Base-by-base conservation (phyloP, 371 early-diverging fungal genomes). In the Massospora cicadina region DNA sequence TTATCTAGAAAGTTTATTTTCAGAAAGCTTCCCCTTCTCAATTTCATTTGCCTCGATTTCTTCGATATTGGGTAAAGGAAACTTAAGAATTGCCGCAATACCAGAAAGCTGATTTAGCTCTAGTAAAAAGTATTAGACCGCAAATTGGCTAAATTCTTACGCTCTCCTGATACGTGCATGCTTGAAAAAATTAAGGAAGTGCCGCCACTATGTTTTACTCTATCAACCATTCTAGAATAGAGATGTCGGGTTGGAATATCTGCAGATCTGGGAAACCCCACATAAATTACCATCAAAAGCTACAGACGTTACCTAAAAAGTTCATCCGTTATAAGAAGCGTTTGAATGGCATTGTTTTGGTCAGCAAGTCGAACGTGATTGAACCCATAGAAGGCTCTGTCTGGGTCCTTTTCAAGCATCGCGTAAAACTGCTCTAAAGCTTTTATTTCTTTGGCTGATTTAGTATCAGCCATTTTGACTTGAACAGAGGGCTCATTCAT, bases 141-240 rank as follows among this genome's bases (percentile, higher is more conserved):
- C 13, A n/a, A 24, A 10, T 29, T 24, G n/a, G 10, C 1, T 0
- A 1, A 33, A 59, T 0, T 72, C 83, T 77, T 79, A 84, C 86
- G 93, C 77, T 95, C 98, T 43, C 95, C 96, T 0, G 93, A 88
- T 0, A 88, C 87, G 70, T 95, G 95, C 68, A 92, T 73, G 63
- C 89, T 88, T 12, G 95, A 94, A 68, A 95, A 93, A 0, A 95
- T 81, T 68, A 82, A 78, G 1, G 90, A 90, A 24, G 77, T 81
- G n/a, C 91, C 95, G 56, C 89, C 90, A 7, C 73, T 72, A 21
- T 75, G 76, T 66, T 89, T 80, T 0, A 91, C 88, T 24, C 76
- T 73, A 68, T 95, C 92, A 0, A 95, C 93, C 31, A 98, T 74
- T 1, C 71, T 72, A 58, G 94, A 87, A 71, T 93, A 95, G 65